Percentiles rank a stretch among this genome's conserved stretches.
phyloP scores from a whole-genome alignment of 352 stramenopile species.

The Phytophthora idaei region DNA sequence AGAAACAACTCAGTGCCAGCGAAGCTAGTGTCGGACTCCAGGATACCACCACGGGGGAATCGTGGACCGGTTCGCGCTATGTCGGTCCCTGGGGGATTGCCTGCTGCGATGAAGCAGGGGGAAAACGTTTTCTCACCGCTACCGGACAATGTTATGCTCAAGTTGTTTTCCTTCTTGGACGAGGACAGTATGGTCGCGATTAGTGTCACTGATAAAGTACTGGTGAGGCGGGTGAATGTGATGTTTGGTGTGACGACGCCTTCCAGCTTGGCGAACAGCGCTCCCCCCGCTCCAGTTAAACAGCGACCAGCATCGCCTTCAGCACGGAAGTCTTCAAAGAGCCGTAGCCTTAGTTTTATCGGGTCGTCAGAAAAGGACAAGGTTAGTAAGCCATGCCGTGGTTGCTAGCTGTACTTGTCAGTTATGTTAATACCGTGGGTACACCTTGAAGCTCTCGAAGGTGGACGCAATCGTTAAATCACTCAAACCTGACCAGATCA shows the following conservation, averaged over 20 bases:
- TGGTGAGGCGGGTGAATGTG: constrained; percentile 62
- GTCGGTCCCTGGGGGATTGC: constrained; percentile 10
- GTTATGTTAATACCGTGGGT: background rate
- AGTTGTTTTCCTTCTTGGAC: constrained; percentile 71
- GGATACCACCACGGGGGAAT: constrained; percentile 14
- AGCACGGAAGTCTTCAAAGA: constrained; percentile 27
- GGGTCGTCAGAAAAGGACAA: constrained; percentile 49
- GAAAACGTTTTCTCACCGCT: constrained; percentile 40
- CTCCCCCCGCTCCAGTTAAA: constrained; percentile 15
- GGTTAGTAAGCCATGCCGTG: constrained; percentile 4
- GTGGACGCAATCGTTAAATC: constrained; percentile 81
- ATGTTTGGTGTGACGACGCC: constrained; percentile 65
- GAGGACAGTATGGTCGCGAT: constrained; percentile 74
- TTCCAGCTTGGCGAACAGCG: constrained; percentile 29
- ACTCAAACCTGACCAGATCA: constrained; percentile 85
- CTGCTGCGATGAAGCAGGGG: constrained; percentile 1
- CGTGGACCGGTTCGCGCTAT: background rate
- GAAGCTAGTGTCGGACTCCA: constrained; percentile 22
- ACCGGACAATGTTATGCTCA: constrained; percentile 65
- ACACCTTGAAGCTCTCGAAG: constrained; percentile 56
- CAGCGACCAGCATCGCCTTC: constrained; percentile 22
- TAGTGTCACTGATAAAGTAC: constrained; percentile 61
- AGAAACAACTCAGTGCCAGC: constrained; percentile 35
- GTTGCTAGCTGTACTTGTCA: background rate
- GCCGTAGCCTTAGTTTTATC: constrained; percentile 44